phyloP scores from a whole-genome alignment of 768 basidiomycete genomes.

The Leccinum boreale region DNA sequence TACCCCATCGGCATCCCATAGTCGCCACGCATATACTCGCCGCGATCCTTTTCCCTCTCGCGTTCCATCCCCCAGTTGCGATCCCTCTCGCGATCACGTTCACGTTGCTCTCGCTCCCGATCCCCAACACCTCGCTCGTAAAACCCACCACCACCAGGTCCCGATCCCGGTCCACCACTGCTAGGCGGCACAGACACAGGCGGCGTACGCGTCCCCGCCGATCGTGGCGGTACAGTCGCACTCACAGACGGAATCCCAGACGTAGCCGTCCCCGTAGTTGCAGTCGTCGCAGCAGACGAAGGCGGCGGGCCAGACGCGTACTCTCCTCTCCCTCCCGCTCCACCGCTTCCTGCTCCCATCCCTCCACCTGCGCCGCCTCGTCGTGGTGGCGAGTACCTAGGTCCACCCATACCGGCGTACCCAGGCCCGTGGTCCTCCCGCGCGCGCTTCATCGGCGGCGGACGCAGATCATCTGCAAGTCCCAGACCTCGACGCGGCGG shows the following conservation, averaged over 20 bases:
- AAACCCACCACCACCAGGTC: slow-evolving; percentile 20
- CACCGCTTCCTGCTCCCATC: not conserved
- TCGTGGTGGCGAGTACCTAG: slow-evolving; percentile 31
- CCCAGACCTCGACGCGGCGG: slow-evolving; percentile 29
- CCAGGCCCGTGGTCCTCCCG: slow-evolving; percentile 40
- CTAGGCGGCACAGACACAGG: slow-evolving; percentile 25
- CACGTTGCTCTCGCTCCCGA: not conserved
- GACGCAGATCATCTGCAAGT: slow-evolving; percentile 38
- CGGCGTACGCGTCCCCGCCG: slow-evolving; percentile 19
- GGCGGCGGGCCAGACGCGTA: slow-evolving; percentile 23
- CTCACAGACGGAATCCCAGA: not conserved
- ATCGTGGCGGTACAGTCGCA: slow-evolving; percentile 5
- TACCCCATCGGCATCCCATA: slow-evolving; percentile 32
- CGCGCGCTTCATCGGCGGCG: slow-evolving; percentile 44
- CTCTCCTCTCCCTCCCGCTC: slow-evolving; percentile 5
- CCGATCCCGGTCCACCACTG: slow-evolving; percentile 8
- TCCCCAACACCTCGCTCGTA: slow-evolving; percentile 27
- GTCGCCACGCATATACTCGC: slow-evolving; percentile 32
- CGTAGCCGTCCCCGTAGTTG: not conserved
- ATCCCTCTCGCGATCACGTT: slow-evolving; percentile 3
- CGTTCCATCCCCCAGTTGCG: slow-evolving; percentile 16
- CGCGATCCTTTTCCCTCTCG: slow-evolving; percentile 31
- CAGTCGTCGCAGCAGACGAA: slow-evolving; percentile 13
- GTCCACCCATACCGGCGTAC: slow-evolving; percentile 3
- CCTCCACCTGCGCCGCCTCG: slow-evolving; percentile 7